Conservation (phyloP, 352 stramenopile genomes). For the Plasmopara viticola region DNA sequence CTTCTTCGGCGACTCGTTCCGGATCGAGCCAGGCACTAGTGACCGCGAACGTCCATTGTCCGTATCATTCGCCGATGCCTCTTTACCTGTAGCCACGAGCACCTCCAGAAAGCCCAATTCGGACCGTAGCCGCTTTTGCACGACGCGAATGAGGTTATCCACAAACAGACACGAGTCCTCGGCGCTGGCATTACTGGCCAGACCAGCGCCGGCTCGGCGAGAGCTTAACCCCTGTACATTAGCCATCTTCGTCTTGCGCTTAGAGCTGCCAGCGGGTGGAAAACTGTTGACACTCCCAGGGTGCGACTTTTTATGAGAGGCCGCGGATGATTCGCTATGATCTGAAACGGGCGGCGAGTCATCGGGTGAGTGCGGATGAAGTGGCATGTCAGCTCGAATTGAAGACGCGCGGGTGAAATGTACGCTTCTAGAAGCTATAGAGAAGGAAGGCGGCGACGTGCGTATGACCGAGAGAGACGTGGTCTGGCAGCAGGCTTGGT, state of each 20-base stretch:
- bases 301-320: slow-evolving; percentile 17
- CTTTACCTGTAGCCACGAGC: slow-evolving; percentile 51
- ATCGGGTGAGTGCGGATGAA: slow-evolving; percentile 8
- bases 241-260: slow-evolving; percentile 18
- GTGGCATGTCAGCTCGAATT: slow-evolving; percentile 9
- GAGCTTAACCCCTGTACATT: slow-evolving; percentile 13
- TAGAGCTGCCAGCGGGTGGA: slow-evolving; percentile 13
- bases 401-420: neutral
- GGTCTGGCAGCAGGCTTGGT: slow-evolving; percentile 8
- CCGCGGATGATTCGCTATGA: slow-evolving; percentile 15
- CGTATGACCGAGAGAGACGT: slow-evolving; percentile 14
- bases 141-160: slow-evolving; percentile 59
- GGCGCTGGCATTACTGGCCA: slow-evolving; percentile 22
- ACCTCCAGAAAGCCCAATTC: slow-evolving; percentile 68
- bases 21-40: slow-evolving; percentile 12
- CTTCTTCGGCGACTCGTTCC: slow-evolving; percentile 14
- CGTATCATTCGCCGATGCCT: slow-evolving; percentile 14
- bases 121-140: slow-evolving; percentile 48
- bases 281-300: slow-evolving; percentile 15
- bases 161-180: slow-evolving; percentile 60
- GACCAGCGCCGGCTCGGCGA: slow-evolving; percentile 15
- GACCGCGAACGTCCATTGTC: slow-evolving; percentile 25
- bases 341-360: slow-evolving; percentile 5
- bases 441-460: slow-evolving; percentile 6
- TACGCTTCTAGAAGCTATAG: neutral